A percentile compares a stretch with the other conserved stretches of the same genome.
Conservation (phyloP, 495 filamentous ascomycete species). For the Trichoderma asperelloides region DNA sequence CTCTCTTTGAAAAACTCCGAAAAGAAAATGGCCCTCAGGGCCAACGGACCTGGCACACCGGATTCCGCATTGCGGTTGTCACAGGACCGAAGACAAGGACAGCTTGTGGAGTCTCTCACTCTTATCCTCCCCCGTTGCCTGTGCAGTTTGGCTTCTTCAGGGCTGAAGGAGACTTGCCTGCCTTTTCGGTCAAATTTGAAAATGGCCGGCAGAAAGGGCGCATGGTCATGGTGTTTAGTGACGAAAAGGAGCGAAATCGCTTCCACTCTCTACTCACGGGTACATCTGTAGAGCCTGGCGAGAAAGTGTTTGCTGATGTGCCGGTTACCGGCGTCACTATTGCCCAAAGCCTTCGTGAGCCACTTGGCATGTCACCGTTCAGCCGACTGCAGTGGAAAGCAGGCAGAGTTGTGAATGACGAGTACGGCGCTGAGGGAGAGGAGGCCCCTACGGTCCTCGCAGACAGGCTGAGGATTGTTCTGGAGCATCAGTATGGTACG, state of each 20-base stretch:
- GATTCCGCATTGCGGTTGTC: conserved; percentile 64
- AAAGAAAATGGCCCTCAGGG: conserved; percentile 58
- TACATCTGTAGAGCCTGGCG: conserved; percentile 49
- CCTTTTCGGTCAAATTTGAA: conserved; percentile 59
- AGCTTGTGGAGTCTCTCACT: conserved; percentile 61
- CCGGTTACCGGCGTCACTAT: conserved; percentile 54
- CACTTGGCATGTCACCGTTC: conserved; percentile 32
- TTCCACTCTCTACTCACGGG: conserved; percentile 63
- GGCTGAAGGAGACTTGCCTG: conserved; percentile 55
- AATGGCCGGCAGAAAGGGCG: conserved; percentile 55
- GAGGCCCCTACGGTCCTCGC: conserved; percentile 55
- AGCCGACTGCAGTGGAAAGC: conserved; percentile 38
- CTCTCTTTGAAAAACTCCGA: conserved; percentile 59
- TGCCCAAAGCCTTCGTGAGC: conserved; percentile 43
- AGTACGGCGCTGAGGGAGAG: conserved; percentile 29
- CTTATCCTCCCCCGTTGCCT: conserved; percentile 48
- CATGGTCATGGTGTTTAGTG: conserved; percentile 66
- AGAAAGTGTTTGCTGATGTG: conserved; percentile 53
- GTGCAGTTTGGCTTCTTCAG: conserved; percentile 65
- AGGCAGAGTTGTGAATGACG: conserved; percentile 48
- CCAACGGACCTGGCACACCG: conserved; percentile 57
- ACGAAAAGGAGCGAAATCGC: conserved; percentile 52
- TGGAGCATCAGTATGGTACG: conserved; percentile 57
- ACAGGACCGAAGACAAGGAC: conserved; percentile 69
- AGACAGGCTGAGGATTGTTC: conserved; percentile 57